Base-by-base conservation (phyloP, 1,284 basidiomycete species). In the Mycena citricolor region DNA sequence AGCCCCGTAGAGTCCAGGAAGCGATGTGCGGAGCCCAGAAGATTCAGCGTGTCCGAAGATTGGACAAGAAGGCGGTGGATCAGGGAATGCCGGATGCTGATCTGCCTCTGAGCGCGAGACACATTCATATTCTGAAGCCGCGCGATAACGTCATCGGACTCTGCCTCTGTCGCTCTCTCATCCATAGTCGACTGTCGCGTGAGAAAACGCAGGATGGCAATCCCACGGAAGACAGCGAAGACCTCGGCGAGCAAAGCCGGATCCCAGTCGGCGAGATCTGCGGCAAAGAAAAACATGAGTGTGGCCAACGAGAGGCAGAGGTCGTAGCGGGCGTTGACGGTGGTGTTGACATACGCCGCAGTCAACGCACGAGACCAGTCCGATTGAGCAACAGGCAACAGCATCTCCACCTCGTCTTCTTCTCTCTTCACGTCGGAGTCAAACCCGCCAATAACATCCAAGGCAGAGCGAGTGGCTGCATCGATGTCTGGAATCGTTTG, bases 211-310 rank as follows among this genome's bases (percentile, higher is more conserved):
- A 88, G 64, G 68, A 86, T 83, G 14, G 81, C 77, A 19, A 84
- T 64, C 14, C 84, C 84, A 23, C 87, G 75, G 57, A 86, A 89
- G n/a, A 88, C 77, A 11, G 83, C 83, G 59, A 90, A 83, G 20
- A 86, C 73, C 58, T 90, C 86, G 11, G 79, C 79, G 22, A 90
- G 63, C 23, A 88, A 56, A 13, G 76, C 67, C 19, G 80, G 76
- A 55, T 85, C 79, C 79, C 82, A 86, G 24, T 69, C 61, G 24
- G 67, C 62, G 14, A 86, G 65, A 23, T 81, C 74, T 19, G 81
- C 76, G 5, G 80, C 70, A 41, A 86, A 68, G 66, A 87, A 84
- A 56, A 88, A 81, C n/a, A 89, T 68, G 21, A 89, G 62, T n/a
- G 74, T 71, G 40, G 86, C 64, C 39, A 90, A 65, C 7, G 78